A percentile compares a stretch with the other conserved stretches of the same genome.
phyloP scores from a whole-genome alignment of 768 basidiomycete species.

The Rhizopogon roseolus region DNA sequence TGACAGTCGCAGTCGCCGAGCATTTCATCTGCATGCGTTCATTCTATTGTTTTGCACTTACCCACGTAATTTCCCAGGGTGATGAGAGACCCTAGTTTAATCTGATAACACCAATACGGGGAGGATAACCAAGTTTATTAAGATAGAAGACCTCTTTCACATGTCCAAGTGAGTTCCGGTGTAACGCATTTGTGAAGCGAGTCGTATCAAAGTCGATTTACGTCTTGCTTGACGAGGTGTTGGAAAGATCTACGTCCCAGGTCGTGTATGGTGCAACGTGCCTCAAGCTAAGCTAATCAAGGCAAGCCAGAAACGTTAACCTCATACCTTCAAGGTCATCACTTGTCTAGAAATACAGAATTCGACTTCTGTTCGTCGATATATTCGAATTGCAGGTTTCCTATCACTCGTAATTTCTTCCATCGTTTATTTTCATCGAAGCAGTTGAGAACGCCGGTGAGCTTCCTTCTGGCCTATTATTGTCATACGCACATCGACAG shows the following conservation, averaged over 20 bases:
- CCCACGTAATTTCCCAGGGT: slow-evolving; percentile 7
- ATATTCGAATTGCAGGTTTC: not conserved
- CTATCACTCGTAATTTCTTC: not conserved
- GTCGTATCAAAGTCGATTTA: slow-evolving; percentile 1
- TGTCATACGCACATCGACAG: slow-evolving; percentile 5
- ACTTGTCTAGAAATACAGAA: not conserved
- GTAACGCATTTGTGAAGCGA: no score
- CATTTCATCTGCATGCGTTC: not conserved
- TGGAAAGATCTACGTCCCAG: slow-evolving; percentile 8
- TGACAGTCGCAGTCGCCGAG: not conserved
- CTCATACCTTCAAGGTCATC: slow-evolving; percentile 1
- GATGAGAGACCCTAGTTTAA: not conserved
- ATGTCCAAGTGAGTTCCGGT: not conserved
- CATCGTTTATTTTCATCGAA: slow-evolving; percentile 6
- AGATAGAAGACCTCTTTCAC: not conserved
- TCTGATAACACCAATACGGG: not conserved
- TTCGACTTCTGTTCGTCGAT: no score
- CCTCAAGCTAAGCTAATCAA: slow-evolving; percentile 8
- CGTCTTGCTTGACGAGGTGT: slow-evolving; percentile 4
- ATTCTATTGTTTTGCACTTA: not conserved
- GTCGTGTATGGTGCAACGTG: not conserved
- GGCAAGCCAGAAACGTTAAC: slow-evolving; percentile 5
- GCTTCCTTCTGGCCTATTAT: slow-evolving; percentile 1
- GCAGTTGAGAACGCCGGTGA: slow-evolving; percentile 9
- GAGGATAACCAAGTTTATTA: not conserved